phyloP scores from a whole-genome alignment of 306 rosid genomes.

The Arachis stenosperma region DNA sequence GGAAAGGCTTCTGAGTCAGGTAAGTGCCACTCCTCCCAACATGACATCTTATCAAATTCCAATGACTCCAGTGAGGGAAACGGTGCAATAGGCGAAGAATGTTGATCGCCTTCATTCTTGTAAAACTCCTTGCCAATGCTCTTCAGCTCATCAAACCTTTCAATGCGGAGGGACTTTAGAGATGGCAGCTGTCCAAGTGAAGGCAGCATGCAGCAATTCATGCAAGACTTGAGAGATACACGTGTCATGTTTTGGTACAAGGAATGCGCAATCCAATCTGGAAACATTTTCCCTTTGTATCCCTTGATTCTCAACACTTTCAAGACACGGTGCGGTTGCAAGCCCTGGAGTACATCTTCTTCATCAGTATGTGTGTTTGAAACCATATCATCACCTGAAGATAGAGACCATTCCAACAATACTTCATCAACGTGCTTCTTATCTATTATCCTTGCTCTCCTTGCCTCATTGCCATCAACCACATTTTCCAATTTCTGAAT shows the following conservation, averaged over 20 bases:
- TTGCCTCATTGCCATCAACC: not conserved
- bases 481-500: not conserved
- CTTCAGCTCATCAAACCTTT: not conserved
- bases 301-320: fast-evolving
- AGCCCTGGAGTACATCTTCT: not conserved
- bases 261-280: conserved; percentile 13
- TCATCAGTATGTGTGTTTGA: not conserved
- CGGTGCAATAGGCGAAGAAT: no score
- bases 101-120: no score
- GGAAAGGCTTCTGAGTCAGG: not conserved
- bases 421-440: not conserved
- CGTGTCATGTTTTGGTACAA: not conserved
- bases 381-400: not conserved
- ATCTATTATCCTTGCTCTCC: conserved; percentile 1
- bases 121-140: not conserved
- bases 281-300: not conserved
- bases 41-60: conserved; percentile 1
- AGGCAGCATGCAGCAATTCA: conserved; percentile 10
- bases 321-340: not conserved
- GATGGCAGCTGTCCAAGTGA: conserved; percentile 21
- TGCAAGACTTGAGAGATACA: fast-evolving
- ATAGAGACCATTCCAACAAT: not conserved
- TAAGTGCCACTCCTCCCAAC: not conserved
- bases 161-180: not conserved
- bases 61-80: not conserved